These are phyloP conservation scores for Dissophora globulifera DNA, from an alignment of 192 early-diverging fungal genomes.

Conservation along the genomic window DNA sequence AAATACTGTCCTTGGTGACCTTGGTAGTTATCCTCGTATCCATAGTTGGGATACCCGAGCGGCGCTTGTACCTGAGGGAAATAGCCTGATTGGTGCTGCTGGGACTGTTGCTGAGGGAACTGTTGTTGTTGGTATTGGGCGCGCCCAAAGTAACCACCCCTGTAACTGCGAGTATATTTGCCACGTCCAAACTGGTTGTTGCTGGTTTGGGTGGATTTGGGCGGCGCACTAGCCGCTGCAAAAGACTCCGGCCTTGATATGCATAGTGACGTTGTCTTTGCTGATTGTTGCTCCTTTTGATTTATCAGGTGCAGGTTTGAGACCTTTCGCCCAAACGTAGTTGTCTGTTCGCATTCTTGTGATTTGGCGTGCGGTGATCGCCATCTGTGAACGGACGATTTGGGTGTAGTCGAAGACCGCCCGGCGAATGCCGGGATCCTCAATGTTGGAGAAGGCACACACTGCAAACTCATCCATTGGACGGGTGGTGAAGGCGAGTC, in stretches of 20 bases:
- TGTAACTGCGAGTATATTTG: neutral
- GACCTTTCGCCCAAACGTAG: neutral
- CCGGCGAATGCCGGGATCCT: neutral
- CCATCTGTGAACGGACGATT: slow-evolving; percentile 1
- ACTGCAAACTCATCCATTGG: slow-evolving; percentile 3
- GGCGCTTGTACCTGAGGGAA: neutral
- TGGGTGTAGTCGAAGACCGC: neutral
- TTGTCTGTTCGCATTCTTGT: neutral
- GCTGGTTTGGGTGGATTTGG: too few species aligned
- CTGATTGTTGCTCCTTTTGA: too few species aligned
- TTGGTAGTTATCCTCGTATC: neutral
- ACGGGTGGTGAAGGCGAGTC: slow-evolving; percentile 11
- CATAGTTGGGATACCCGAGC: neutral
- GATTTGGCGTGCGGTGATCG: slow-evolving; percentile 1
- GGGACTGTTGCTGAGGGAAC: neutral
- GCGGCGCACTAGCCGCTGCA: too few species aligned
- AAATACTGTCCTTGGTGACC: slow-evolving; percentile 2
- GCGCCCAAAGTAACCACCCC: too few species aligned
- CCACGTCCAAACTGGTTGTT: too few species aligned
- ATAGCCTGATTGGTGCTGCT: slow-evolving; percentile 5
- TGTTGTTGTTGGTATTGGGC: neutral
- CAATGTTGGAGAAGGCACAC: neutral
- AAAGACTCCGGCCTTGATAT: too few species aligned
- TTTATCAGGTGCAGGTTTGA: neutral
- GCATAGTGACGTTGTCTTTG: too few species aligned